Evolutionary conservation across 345 rosid genomes (phyloP).

Genomic region (Gossypium thurberi): DNA sequence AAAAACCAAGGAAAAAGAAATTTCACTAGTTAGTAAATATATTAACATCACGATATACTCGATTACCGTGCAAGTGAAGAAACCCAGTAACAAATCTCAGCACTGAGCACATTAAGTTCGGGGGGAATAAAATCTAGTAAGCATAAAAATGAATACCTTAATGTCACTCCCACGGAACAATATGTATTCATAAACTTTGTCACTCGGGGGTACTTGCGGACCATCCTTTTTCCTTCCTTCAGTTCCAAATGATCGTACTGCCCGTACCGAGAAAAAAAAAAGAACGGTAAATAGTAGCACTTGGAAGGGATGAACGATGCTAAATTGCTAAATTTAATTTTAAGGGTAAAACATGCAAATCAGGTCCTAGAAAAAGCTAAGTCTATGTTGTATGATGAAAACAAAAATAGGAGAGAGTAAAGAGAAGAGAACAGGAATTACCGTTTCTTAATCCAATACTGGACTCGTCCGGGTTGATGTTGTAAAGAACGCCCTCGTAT

Average conservation of each 20-base stretch:
- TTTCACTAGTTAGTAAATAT: not conserved
- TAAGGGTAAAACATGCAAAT: not conserved
- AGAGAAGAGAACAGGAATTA: constrained; percentile 18
- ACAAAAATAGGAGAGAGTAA: not conserved
- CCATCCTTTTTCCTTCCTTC: constrained; percentile 79
- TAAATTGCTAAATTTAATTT: not conserved
- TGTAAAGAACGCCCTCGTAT: constrained; percentile 88
- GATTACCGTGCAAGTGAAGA: not conserved
- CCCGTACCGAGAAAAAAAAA: not conserved
- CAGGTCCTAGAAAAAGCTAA: not conserved
- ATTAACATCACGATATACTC: not conserved
- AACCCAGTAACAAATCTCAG: not conserved
- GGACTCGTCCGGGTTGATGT: constrained; percentile 92
- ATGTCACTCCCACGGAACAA: constrained; percentile 76
- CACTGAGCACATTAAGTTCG: not conserved
- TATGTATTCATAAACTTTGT: constrained; percentile 68
- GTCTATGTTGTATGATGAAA: not conserved
- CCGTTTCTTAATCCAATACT: constrained; percentile 91
- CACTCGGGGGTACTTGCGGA: constrained; percentile 62
- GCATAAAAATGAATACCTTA: constrained; percentile 32
- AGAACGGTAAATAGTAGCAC: not conserved
- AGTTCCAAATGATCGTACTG: constrained; percentile 76
- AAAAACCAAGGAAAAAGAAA: constrained; percentile 3
- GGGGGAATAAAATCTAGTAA: not conserved
- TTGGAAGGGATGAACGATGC: not conserved